Conservation (phyloP, 163 green algal genomes). For the Prototheca wickerhamii region DNA sequence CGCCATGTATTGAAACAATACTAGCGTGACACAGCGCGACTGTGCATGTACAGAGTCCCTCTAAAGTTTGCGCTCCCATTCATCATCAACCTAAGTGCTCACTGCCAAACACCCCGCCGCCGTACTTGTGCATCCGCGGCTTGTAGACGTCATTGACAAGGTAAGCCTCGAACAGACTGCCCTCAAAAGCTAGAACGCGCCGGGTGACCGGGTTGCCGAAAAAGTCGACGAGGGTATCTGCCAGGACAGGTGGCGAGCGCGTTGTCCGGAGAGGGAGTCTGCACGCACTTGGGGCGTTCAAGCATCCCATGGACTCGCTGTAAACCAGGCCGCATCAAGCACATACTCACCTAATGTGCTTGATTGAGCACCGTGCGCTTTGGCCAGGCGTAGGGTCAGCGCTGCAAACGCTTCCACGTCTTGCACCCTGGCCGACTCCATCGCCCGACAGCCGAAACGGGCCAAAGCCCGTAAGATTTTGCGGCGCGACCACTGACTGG, state of each 20-base stretch:
- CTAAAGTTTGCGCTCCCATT: no score
- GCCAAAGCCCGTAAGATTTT: no score
- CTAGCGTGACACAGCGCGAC: no score
- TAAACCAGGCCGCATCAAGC: no score
- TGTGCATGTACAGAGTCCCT: no score
- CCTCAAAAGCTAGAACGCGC: conserved; percentile 8
- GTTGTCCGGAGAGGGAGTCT: not conserved
- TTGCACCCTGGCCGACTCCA: not conserved
- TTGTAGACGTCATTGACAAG: conserved; percentile 51
- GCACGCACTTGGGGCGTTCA: no score
- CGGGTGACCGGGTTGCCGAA: conserved; percentile 6
- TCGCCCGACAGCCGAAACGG: no score
- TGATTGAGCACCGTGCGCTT: not conserved
- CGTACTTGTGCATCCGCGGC: conserved; percentile 43
- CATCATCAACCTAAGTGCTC: no score
- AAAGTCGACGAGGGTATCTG: conserved; percentile 14
- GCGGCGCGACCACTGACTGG: no score
- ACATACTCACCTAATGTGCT: not conserved
- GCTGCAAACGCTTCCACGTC: not conserved
- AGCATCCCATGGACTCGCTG: no score
- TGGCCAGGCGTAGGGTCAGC: not conserved
- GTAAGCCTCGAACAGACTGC: conserved; percentile 2
- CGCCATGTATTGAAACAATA: no score
- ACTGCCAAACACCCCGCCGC: not conserved
- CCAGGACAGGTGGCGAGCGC: not conserved